Base-by-base conservation (phyloP, 768 basidiomycete species). In the Boletus sensibilis region DNA sequence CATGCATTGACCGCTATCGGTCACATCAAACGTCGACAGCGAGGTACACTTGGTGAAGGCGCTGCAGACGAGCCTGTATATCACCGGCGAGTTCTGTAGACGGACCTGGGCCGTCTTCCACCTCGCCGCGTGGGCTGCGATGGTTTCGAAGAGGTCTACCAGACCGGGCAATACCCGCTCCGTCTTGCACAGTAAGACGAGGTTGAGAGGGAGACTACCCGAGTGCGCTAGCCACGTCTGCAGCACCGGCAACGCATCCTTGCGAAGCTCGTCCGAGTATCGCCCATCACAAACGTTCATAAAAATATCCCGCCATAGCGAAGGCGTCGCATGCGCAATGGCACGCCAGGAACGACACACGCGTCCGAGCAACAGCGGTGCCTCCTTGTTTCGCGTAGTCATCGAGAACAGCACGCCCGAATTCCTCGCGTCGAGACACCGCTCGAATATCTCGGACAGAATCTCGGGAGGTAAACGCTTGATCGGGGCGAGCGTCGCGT, bases 261-360 rank as follows among this genome's bases (percentile, higher is more conserved):
- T 57, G 25, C 63, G 57, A 4, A 67, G 44, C 27, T 55, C 55
- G 14, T 60, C 56, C 27, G 63, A 62, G 48, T 60, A 69, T 7
- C 63, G 59, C 2, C 57, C 56, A 1, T 68, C 60, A 21, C 65
- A 64, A 16, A 70, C 54, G 35, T 61, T 60, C 10, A 68, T 16
- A 25, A 51, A 47, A 23, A 68, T 33, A 45, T 64, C 57, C 11
- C 44, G 58, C 72, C 72, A 73, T 1, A 73, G 48, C 16, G 51
- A 50, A 21, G 72, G 72, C 1, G 72, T 73, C 13, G 63, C 51
- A 3, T 61, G 57, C 1, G 60, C 54, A 3, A 72, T 52, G 10
- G 51, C 55, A 9, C 71, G 64, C 70, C 72, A 73, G 0, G 57
- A 21, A 47, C 64, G 63, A 42, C 72, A 73, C 20, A 73, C 65